Conservation (phyloP, 1,139 yeast species). For the Yamadazyma mexicana region DNA sequence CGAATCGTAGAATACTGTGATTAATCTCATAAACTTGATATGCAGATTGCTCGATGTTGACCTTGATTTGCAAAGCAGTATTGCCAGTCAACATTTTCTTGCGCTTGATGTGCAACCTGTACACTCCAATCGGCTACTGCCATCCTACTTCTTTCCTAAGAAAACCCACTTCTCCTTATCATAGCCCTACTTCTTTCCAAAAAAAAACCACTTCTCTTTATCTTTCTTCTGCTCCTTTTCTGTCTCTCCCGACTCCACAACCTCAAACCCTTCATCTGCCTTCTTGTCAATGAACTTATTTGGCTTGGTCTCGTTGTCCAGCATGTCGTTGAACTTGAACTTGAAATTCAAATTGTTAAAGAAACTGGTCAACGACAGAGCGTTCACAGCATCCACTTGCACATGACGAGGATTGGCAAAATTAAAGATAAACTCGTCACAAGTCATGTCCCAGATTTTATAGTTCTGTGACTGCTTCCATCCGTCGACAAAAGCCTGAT, state of each 20-base stretch:
- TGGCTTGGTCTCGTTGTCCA: conserved; percentile 14
- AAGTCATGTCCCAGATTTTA: conserved; percentile 64
- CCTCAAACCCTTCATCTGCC: conserved; percentile 8
- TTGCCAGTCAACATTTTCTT: too few relatives aligned
- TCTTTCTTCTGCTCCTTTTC: conserved; percentile 7
- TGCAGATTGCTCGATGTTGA: too few relatives aligned
- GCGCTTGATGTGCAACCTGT: background rate
- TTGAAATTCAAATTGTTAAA: conserved; percentile 26
- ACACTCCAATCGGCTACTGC: too few relatives aligned
- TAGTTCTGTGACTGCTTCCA: conserved; percentile 75
- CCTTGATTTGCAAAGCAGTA: background rate
- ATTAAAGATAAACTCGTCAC: conserved; percentile 89
- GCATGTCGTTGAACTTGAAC: conserved; percentile 13
- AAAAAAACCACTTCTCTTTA: conserved; percentile 12
- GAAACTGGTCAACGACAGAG: conserved; percentile 20
- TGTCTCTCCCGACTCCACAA: background rate
- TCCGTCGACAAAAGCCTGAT: conserved; percentile 51
- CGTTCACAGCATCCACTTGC: conserved; percentile 16
- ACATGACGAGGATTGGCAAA: conserved; percentile 80
- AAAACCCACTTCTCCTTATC: background rate
- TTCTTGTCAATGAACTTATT: conserved; percentile 14
- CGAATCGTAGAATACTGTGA: too few relatives aligned
- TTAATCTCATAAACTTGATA: too few relatives aligned
- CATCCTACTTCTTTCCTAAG: background rate
- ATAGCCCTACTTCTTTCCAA: conserved; percentile 8